These are phyloP conservation scores for Hymenoscyphus linearis DNA, from an alignment of 2,329 filamentous ascomycete genomes.

Conservation along the genomic window DNA sequence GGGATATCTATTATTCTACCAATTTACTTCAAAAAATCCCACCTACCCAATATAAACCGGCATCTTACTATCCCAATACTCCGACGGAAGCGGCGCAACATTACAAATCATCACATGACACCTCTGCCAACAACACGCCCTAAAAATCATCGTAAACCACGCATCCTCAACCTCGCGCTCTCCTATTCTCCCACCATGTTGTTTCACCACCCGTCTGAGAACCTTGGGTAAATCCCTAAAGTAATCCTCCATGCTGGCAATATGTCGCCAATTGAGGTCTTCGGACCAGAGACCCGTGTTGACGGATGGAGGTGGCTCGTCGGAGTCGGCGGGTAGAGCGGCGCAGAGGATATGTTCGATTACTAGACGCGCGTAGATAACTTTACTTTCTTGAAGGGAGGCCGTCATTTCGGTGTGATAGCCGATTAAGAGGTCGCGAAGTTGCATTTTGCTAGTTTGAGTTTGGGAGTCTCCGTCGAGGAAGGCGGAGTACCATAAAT, in stretches of 20 bases:
- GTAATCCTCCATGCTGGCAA: constrained; percentile 7
- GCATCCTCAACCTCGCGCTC: constrained; percentile 16
- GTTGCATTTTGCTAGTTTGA: background rate
- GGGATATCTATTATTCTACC: too few species aligned
- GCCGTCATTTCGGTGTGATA: constrained; percentile 9
- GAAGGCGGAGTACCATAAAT: constrained; percentile 4
- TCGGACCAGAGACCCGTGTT: background rate
- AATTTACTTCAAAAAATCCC: too few species aligned
- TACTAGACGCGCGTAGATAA: constrained; percentile 6
- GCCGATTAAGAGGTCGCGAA: background rate
- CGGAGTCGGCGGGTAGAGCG: background rate
- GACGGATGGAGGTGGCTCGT: background rate
- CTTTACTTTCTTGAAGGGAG: constrained; percentile 5
- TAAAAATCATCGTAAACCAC: constrained; percentile 17
- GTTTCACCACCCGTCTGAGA: background rate
- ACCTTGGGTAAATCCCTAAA: constrained; percentile 8
- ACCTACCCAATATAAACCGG: constrained; percentile 17
- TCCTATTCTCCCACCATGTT: too few species aligned
- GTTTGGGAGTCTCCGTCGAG: background rate
- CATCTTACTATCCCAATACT: constrained; percentile 17
- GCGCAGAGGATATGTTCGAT: background rate
- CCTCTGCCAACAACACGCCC: constrained; percentile 16
- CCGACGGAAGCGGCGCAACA: constrained; percentile 11
- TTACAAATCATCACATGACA: constrained; percentile 13
- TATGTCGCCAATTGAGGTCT: constrained; percentile 2